Evolutionary conservation across 768 basidiomycete genomes (phyloP).

Genomic region (Chalciporus chontae): DNA sequence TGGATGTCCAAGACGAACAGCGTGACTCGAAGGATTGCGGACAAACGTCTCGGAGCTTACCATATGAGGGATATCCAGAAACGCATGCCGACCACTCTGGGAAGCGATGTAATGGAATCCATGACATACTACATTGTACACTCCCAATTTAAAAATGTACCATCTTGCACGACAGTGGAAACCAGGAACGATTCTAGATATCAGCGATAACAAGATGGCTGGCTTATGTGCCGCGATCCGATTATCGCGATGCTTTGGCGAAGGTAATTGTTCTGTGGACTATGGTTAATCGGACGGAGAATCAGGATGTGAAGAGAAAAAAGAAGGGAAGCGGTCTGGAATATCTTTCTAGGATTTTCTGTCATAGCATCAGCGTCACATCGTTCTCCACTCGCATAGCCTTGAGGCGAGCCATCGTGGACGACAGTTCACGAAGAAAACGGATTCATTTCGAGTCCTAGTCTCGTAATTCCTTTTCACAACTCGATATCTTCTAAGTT

Average conservation of each 20-base stretch:
- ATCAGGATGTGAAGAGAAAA: constrained; percentile 9
- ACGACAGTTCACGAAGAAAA: background rate
- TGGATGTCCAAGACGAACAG: background rate
- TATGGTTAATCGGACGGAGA: constrained; percentile 5
- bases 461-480: background rate
- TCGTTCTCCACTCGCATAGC: background rate
- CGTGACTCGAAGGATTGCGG: background rate
- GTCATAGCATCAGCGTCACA: background rate
- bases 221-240: background rate
- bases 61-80: no score
- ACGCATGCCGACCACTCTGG: no score
- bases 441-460: background rate
- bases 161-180: background rate
- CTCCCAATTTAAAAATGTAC: no score
- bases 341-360: constrained; percentile 6
- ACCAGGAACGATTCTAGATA: background rate
- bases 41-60: no score
- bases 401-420: background rate
- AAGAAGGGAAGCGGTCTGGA: background rate
- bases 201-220: background rate
- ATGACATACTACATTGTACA: no score
- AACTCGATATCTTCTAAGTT: background rate
- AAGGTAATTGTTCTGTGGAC: background rate
- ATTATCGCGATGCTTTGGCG: background rate
- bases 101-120: no score